These are phyloP conservation scores for Blumeriella jaapii DNA, from an alignment of 2,329 filamentous ascomycete species.

Conservation along the genomic window DNA sequence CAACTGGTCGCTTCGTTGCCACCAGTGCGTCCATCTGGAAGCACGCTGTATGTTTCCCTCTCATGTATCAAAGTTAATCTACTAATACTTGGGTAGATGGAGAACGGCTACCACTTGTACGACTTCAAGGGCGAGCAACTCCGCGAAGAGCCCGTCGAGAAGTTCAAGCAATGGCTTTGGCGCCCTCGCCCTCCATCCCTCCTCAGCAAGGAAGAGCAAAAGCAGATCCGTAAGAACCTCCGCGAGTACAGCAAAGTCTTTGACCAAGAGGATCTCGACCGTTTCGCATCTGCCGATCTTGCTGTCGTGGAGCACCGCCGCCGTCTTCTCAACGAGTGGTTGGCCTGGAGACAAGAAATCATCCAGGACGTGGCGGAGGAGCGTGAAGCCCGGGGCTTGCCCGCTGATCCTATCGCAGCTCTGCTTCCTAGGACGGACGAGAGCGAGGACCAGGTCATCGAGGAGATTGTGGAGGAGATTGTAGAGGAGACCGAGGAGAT, in stretches of 20 bases:
- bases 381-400: constrained; percentile 53
- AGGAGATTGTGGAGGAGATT: constrained; percentile 76
- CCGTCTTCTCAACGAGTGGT: constrained; percentile 77
- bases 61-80: constrained; percentile 5
- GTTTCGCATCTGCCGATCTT: constrained; percentile 85
- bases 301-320: constrained; percentile 85
- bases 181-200: constrained; percentile 84
- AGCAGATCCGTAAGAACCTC: constrained; percentile 94
- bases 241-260: constrained; percentile 92
- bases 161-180: constrained; percentile 97
- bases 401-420: constrained; percentile 51
- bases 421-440: constrained; percentile 48
- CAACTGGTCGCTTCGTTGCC: constrained; percentile 86
- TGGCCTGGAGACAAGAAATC: constrained; percentile 66
- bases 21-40: constrained; percentile 94
- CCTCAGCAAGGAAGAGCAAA: constrained; percentile 92
- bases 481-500: constrained; percentile 78
- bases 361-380: constrained; percentile 64
- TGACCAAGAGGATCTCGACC: constrained; percentile 88
- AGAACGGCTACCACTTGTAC: constrained; percentile 98
- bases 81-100: constrained; percentile 55
- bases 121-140: constrained; percentile 87
- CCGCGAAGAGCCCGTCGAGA: constrained; percentile 83
- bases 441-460: constrained; percentile 68
- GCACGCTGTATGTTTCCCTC: constrained; percentile 61